Base-by-base conservation (phyloP, 352 stramenopile genomes). In the Phytophthora quininea region DNA sequence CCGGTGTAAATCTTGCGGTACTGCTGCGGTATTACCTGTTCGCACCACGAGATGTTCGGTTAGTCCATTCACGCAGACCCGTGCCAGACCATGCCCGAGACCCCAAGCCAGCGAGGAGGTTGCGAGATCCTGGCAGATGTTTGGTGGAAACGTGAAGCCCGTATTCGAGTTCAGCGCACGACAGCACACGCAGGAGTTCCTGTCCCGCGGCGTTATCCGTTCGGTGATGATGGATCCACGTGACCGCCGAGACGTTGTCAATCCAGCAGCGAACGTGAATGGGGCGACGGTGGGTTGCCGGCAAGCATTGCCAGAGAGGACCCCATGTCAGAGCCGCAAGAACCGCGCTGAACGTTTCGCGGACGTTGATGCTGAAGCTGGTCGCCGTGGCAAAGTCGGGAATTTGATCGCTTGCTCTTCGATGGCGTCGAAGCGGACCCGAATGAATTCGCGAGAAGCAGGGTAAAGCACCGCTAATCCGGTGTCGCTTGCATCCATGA, bases 401-500 rank as follows among this genome's bases (percentile, higher is more conserved):
- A 40, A 11, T 40, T 6, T 11, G 6, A 11, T 64, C 11, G 45
- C 4, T 3, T 11, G 14, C 35, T 32, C 24, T 43, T 70, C 55
- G 3, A 40, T 48, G 2, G 14, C 37, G 37, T 62, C 60, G 11
- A 67, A 62, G 2, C 55, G 53, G 3, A 62, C 14, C 15, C 60
- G 33, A 31, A 67, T 48, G 27, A 58, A 67, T 38, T 62, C 43
- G 0, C 38, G 37, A 8, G 24, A 27, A 2, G 35, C 45, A 31
- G 60, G 51, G 32, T 67, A 67, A 1, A 67, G 43, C 0, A 62
- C 45, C 10, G 1, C 50, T 3, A 62, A 37, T 14, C 52, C 52
- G 1, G 5, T 27, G 24, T 62, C 31, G 10, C 46, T 48, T 7
- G 60, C 60, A 29, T 67, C 53, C 52, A 67, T 62, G 37, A 62